Evolutionary conservation across 805 yeast genomes (phyloP), one percentile per base, ranked within the genome.

Genomic region (Lipomyces orientalis): DNA sequence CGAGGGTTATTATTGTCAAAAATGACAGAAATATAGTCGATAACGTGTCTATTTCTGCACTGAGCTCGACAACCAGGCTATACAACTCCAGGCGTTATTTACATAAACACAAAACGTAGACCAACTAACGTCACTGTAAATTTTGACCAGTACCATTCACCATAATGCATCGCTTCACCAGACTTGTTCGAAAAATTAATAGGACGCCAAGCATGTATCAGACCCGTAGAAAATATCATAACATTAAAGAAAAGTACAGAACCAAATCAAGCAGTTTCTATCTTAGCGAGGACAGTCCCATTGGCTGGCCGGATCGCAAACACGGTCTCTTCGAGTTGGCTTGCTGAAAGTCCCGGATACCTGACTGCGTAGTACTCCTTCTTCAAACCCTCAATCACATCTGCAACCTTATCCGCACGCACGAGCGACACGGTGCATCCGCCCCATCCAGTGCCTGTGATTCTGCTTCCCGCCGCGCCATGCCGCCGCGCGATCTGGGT

Each of bases 391-490:
- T 39, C 31, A 22, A 68, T 63, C 22, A 68, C 66, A 22, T 51
- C 43, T 9, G 16, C 49, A 22, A 68, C 66, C 19, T 52, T 34
- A 33, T 64, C 66, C 12, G 56, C 61, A 10, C 61, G 69, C 12
- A 88, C 85, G 64, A 89, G 78, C 74, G 88, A 90, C n/a, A 89
- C 89, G 0, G 89, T 81, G 52, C 88, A 87, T 4, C 93, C 93
- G 37, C 93, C 93, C 84, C 88, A 89, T 2, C 93, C 93, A 16
- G 93, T 92, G 34, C 93, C 93, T 8, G 93, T 89, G n/a, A 88
- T 83, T 65, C 93, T 81, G 1, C 91, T 86, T 16, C 93, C 93
- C 64, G 78, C 81, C 0, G 90, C 81, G 4, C 93, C 93, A 67
- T 84, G 81, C 2, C 71, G 75, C 49, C 80, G 76, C 3, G 90